A percentile compares a stretch with the other conserved stretches of the same genome.
phyloP scores from a whole-genome alignment of 345 rosid genomes.

The Zanthoxylum bungeanum region DNA sequence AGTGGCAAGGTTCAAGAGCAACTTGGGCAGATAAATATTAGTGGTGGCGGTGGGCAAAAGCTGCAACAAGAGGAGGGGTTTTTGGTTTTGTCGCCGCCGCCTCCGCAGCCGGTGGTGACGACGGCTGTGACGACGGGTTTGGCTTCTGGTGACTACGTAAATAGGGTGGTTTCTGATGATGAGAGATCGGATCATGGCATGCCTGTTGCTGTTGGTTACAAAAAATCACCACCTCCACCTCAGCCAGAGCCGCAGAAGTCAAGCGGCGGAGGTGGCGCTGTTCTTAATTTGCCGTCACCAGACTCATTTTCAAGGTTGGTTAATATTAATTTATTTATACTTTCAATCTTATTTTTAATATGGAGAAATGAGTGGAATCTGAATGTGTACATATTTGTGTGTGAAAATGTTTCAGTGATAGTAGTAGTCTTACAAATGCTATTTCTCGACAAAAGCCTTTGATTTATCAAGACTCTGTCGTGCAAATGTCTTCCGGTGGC shows the following conservation, averaged over 20 bases:
- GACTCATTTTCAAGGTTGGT: slow-evolving; percentile 82
- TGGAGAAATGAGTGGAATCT: slow-evolving; percentile 22
- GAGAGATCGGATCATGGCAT: slow-evolving; percentile 88
- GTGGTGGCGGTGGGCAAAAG: slow-evolving; percentile 27
- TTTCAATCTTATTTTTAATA: not conserved
- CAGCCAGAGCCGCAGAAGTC: slow-evolving; percentile 53
- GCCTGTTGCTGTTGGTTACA: slow-evolving; percentile 49
- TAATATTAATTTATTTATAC: not conserved
- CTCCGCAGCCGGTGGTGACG: slow-evolving; percentile 47
- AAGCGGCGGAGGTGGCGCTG: slow-evolving; percentile 37
- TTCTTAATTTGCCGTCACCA: slow-evolving; percentile 69
- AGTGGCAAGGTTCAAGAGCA: no score
- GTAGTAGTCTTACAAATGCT: slow-evolving; percentile 65
- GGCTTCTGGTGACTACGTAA: slow-evolving; percentile 44
- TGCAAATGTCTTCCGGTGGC: slow-evolving; percentile 57
- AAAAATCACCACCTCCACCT: slow-evolving; percentile 47
- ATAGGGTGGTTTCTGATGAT: slow-evolving; percentile 69
- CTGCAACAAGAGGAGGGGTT: slow-evolving; percentile 65
- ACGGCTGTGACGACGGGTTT: slow-evolving; percentile 41
- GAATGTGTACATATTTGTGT: slow-evolving; percentile 24
- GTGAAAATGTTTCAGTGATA: slow-evolving; percentile 58
- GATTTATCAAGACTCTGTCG: no score
- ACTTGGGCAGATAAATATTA: no score
- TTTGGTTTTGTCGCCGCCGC: slow-evolving; percentile 45
- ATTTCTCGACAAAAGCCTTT: slow-evolving; percentile 56